Base-by-base conservation (phyloP, 345 rosid species). In the Salix caprea region DNA sequence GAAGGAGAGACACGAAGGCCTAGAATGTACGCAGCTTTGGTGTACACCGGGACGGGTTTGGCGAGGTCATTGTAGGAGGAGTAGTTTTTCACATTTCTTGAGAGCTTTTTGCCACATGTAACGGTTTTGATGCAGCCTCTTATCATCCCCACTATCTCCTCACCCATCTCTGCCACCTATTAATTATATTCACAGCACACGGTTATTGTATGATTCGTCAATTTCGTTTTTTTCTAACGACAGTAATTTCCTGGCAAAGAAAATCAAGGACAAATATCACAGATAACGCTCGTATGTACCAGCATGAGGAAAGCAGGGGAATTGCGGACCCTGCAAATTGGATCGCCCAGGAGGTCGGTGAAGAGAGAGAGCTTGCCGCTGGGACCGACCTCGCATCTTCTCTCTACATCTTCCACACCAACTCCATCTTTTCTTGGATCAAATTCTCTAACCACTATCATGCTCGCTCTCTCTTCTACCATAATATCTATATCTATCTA, bases 311-410 rank as follows among this genome's bases (percentile, higher is more conserved):
- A 96, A 81, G 94, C 91, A 65, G 98, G 97, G 72, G 95, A 96
- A 73, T 94, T 88, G 87, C 98, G 98, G 93, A 94, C 92, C 88
- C 99, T 87, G 94, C 97, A 93, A 72, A 94, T 85, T 26, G 99
- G 99, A 89, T 96, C 98, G 72, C 99, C 99, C 76, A 94, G 78
- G 79, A 92, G 97, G 90, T 96, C 98, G 80, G 97, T 93, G 88
- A 86, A 91, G 81, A 94, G 87, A 81, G 94, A 89, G 74, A 90
- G 84, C 81, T 88, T 85, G 72, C 93, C 89, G 83, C 87, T 80
- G 83, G 93, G 91, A 36, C 98, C 99, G 73, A 94, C 97, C 83
- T 94, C 97, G 62, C 98, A 94, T 73, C 88, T 88, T 82, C 89
- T 89, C 82, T 96, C 99, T 46, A 94, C 92, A 21, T 88, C 86